Evolutionary conservation across 306 rosid species (phyloP).

Genomic region (Rubus parviflorus): DNA sequence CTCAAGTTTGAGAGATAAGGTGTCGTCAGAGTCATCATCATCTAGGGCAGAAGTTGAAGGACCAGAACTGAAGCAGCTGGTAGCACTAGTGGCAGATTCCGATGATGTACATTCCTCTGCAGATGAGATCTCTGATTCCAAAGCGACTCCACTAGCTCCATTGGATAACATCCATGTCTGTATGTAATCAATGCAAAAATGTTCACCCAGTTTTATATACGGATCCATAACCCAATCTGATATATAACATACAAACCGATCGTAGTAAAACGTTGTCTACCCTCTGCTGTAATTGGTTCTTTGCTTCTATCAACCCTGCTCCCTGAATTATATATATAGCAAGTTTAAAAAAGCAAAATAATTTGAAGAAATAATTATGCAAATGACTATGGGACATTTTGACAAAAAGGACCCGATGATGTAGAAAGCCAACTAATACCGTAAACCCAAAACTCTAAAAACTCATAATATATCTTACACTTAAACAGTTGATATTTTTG

Average conservation of each 20-base stretch:
- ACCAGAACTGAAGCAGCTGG: slow-evolving; percentile 26
- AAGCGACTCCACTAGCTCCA: neutral
- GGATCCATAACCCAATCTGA: no score
- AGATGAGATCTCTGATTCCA: slow-evolving; percentile 13
- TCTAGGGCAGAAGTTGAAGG: slow-evolving; percentile 14
- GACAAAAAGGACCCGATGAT: no score
- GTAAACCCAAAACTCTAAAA: no score
- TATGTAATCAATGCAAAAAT: neutral
- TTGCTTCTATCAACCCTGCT: slow-evolving; percentile 24
- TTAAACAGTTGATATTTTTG: no score
- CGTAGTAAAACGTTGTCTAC: neutral
- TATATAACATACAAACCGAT: no score
- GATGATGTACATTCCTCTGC: slow-evolving; percentile 34
- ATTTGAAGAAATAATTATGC: no score
- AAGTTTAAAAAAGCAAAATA: no score
- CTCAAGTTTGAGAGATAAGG: slow-evolving; percentile 38
- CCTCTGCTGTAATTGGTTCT: slow-evolving; percentile 23
- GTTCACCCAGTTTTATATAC: no score
- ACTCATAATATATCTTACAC: neutral
- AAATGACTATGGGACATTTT: neutral
- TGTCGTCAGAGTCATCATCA: slow-evolving; percentile 39
- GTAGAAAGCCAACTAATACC: neutral
- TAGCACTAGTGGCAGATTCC: slow-evolving; percentile 16
- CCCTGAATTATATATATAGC: slow-evolving; percentile 19
- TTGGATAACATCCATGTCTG: slow-evolving; percentile 29